phyloP scores from a whole-genome alignment of 2,329 filamentous ascomycete genomes.

The Elsinoe batatas region DNA sequence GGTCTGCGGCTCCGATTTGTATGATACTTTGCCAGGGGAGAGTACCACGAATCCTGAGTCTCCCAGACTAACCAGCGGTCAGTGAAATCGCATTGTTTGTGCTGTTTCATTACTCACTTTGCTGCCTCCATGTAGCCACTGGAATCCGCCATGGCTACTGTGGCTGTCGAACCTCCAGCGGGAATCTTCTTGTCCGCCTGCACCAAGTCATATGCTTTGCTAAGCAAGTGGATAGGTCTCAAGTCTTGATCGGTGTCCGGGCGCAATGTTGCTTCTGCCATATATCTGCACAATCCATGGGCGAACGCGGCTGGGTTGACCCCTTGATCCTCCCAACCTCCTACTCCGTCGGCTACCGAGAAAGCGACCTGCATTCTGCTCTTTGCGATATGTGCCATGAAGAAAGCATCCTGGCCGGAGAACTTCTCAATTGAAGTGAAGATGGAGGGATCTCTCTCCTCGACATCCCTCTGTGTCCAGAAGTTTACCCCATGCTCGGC shows the following conservation, averaged over 20 bases:
- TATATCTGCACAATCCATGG: slow-evolving; percentile 85
- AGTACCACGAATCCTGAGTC: slow-evolving; percentile 90
- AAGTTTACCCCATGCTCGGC: slow-evolving; percentile 43
- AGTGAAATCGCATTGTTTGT: background rate
- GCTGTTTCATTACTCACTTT: slow-evolving; percentile 43
- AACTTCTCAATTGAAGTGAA: slow-evolving; percentile 44
- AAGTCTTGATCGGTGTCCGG: slow-evolving; percentile 42
- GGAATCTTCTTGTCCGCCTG: slow-evolving; percentile 61
- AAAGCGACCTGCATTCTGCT: slow-evolving; percentile 64
- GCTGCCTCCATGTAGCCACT: slow-evolving; percentile 75
- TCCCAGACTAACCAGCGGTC: slow-evolving; percentile 49
- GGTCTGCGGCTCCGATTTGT: slow-evolving; percentile 75
- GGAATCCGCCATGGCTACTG: slow-evolving; percentile 65
- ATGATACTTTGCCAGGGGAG: slow-evolving; percentile 73
- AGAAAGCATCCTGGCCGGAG: slow-evolving; percentile 94
- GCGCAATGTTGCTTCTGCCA: slow-evolving; percentile 56
- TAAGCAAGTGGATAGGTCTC: slow-evolving; percentile 59
- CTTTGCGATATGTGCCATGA: slow-evolving; percentile 65
- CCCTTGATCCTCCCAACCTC: slow-evolving; percentile 86
- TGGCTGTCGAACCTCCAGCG: slow-evolving; percentile 86
- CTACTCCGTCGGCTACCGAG: slow-evolving; percentile 87
- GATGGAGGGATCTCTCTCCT: slow-evolving; percentile 39
- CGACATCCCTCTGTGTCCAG: slow-evolving; percentile 25
- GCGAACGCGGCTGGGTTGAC: slow-evolving; percentile 94
- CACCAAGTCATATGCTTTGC: slow-evolving; percentile 74